Base-by-base conservation (phyloP, 2,329 filamentous ascomycete genomes). In the Penicillium concentricum region DNA sequence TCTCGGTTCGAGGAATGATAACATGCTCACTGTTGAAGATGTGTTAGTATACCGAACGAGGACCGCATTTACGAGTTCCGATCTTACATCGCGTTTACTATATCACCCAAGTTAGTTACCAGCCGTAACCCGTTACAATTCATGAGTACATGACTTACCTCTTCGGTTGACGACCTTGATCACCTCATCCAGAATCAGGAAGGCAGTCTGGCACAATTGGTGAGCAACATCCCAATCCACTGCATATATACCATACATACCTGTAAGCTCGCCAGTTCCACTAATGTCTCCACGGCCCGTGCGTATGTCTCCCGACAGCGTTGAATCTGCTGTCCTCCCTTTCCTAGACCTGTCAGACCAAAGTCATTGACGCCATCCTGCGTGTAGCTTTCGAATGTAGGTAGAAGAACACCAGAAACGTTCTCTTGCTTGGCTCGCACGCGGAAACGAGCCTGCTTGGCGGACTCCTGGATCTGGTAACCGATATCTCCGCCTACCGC, bases 91-190 rank as follows among this genome's bases (percentile, higher is more conserved):
- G 93, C 93, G 72, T 97, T 97, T 18, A 97, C 93, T 90, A 57
- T 44, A 61, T 52, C 10, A 42, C 24, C 44, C 26, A 46, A 22
- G 59, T 74, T 66, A 74, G 71, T 35, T 20, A 28, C 10, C 15
- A 34, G 8, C 24, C 15, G 8, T 41, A 13, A 16, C 15, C 20
- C 9, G 13, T 18, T 13, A 26, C 38, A 28, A 20, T 46, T n/a
- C 13, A 39, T 24, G 35, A 18, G 5, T n/a, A 18, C 46, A 34
- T 4, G 46, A 72, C 81, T 73, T 76, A 90, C 88, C 89, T 90
- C 94, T 88, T 71, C 94, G 86, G 75, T 99, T 99, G 54, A 99
- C 94, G 26, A 97, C 92, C 80, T 99, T 99, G 79, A 99, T 99
- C 56, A 99, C 94, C 77, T 99, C 94, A 73, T 99, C 94, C 59